Evolutionary conservation across 257 asterid genomes (phyloP), one percentile per base, ranked within the genome.

Genomic region (Lycium barbarum): DNA sequence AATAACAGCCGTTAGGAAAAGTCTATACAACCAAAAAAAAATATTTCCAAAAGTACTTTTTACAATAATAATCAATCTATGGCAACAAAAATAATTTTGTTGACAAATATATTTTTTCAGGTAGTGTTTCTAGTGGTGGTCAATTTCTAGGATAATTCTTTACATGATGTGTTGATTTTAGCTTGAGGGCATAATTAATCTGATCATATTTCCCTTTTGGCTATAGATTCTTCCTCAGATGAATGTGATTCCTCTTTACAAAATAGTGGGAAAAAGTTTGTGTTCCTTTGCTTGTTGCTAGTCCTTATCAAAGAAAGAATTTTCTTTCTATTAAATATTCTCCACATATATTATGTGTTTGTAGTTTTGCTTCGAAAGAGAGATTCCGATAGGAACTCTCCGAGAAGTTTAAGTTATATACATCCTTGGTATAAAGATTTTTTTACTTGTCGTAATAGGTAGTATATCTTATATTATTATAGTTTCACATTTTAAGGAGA

Each of bases 251-350:
- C 73, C 73, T 33, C 47, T 33, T 67, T 35, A 6, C 5, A 67
- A 14, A 67, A 66, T 12, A 66, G 47, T 66, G 45, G 43, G 43
- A 0, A 47, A 45, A 76, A 76, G n/a, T n/a, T 78, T 78, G 47
- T 78, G 63, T 47, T 78, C 18, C 82, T 78, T 78, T 11, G 9
- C 43, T 76, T 5, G 38, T 78, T 78, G 65, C 47, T 51, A 47
- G 26, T 22, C 65, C 38, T 78, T 51, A 26, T 78, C 65, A 14
- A 78, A 78, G 10, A 78, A 53, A 78, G 49, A 78, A 78, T 78
- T 8, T 76, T 14, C n/a, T 9, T 4, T 57, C 55, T 72, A 38
- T 72, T 72, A 38, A 72, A 15, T 17, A 51, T 72, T 10, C 58
- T 72, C 58, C 80, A 72, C 26, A 45, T 43, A 72, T 43, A 36